Conservation (phyloP, 1,284 basidiomycete genomes). For the Microbotryum intermedium region DNA sequence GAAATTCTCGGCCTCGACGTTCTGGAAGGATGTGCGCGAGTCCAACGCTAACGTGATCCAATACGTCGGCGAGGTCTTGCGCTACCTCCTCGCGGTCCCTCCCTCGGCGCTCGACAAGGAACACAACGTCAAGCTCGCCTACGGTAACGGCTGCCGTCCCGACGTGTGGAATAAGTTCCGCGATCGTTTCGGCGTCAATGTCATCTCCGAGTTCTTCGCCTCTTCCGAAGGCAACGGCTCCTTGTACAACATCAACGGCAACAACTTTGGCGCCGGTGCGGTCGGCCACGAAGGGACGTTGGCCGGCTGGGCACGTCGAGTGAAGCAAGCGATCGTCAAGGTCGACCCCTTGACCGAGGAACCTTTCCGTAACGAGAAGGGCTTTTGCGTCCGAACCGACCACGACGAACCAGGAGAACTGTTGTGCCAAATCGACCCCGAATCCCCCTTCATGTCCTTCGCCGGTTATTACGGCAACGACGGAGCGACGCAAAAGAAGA, state of each 20-base stretch:
- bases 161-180: conserved; percentile 41
- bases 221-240: conserved; percentile 35
- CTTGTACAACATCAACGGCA: conserved; percentile 37
- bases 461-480: conserved; percentile 26
- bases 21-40: conserved; percentile 37
- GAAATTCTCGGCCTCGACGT: conserved; percentile 38
- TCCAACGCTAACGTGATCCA: conserved; percentile 38
- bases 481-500: conserved; percentile 36
- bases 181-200: conserved; percentile 35
- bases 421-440: conserved; percentile 34
- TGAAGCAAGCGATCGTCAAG: conserved; percentile 35
- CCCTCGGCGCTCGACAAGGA: conserved; percentile 37
- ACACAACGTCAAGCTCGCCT: conserved; percentile 40
- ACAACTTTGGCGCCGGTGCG: conserved; percentile 38
- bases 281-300: conserved; percentile 36
- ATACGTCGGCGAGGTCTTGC: conserved; percentile 39
- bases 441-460: conserved; percentile 19
- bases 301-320: conserved; percentile 22
- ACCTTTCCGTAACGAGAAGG: conserved; percentile 35
- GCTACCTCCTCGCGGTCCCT: conserved; percentile 37
- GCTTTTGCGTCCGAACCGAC: conserved; percentile 32
- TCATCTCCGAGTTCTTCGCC: conserved; percentile 39
- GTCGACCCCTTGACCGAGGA: conserved; percentile 40
- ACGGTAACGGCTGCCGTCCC: conserved; percentile 39
- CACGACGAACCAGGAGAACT: conserved; percentile 37